These are phyloP conservation scores for Neocallimastix lanati DNA, from an alignment of 192 early-diverging fungal genomes.

Conservation along the genomic window DNA sequence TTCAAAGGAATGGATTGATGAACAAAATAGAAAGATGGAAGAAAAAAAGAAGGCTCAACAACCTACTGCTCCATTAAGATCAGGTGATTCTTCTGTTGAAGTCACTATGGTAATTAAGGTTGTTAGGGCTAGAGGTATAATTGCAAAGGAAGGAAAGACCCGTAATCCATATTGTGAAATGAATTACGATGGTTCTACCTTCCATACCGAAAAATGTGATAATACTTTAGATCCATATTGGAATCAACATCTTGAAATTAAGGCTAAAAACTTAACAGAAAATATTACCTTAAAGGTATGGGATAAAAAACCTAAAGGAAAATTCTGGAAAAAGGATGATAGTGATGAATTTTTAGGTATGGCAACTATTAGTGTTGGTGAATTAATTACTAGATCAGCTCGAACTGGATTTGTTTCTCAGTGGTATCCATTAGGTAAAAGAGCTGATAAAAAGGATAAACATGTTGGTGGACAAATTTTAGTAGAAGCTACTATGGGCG, in stretches of 20 bases:
- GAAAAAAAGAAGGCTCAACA: not conserved
- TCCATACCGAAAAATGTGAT: slow-evolving; percentile 18
- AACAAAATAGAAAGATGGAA: not conserved
- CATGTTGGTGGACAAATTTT: slow-evolving; percentile 34
- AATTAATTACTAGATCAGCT: slow-evolving; percentile 15
- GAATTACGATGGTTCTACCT: slow-evolving; percentile 21
- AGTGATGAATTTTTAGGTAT: slow-evolving; percentile 32
- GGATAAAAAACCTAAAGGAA: slow-evolving; percentile 8
- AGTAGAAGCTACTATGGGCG: slow-evolving; percentile 16
- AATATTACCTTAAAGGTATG: slow-evolving; percentile 23
- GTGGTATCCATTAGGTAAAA: slow-evolving; percentile 14
- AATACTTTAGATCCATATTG: slow-evolving; percentile 16
- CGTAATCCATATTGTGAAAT: slow-evolving; percentile 29
- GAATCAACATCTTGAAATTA: slow-evolving; percentile 24
- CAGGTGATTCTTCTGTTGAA: not conserved
- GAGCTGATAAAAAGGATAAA: slow-evolving; percentile 28
- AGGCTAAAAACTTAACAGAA: slow-evolving; percentile 10
- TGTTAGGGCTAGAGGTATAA: slow-evolving; percentile 21
- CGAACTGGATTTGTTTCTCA: slow-evolving; percentile 10
- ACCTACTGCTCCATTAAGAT: not conserved
- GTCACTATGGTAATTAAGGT: slow-evolving; percentile 13
- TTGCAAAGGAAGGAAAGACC: slow-evolving; percentile 24
- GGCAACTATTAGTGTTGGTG: slow-evolving; percentile 13
- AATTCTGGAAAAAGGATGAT: slow-evolving; percentile 16
- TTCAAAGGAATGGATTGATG: not conserved